Evolutionary conservation across 2,329 filamentous ascomycete genomes (phyloP).

Genomic region (Amauroascus verrucosus): DNA sequence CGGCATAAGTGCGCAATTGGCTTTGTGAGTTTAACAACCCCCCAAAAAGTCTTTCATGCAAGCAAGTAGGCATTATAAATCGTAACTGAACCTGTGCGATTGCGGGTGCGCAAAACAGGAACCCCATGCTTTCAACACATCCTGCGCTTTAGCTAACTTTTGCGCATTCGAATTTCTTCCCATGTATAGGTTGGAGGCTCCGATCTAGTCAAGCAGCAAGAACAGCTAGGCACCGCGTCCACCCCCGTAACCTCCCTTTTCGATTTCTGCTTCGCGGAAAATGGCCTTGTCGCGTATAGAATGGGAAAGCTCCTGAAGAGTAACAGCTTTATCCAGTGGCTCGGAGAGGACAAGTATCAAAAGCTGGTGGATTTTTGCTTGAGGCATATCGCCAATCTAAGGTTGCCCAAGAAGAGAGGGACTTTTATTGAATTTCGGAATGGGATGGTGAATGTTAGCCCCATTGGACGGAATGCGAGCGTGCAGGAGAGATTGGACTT

Average conservation of each 20-base stretch:
- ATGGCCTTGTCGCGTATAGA: conserved; percentile 85
- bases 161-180: background rate
- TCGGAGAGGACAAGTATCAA: conserved; percentile 71
- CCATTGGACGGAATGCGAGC: conserved; percentile 69
- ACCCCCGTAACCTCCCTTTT: conserved; percentile 72
- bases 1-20: conserved; percentile 83
- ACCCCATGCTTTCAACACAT: too few relatives aligned
- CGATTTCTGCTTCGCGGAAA: conserved; percentile 96
- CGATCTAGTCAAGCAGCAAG: conserved; percentile 87
- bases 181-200: conserved; percentile 62
- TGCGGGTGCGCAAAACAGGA: too few relatives aligned
- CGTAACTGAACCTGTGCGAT: background rate
- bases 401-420: conserved; percentile 53
- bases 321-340: conserved; percentile 81
- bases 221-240: conserved; percentile 68
- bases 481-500: conserved; percentile 71
- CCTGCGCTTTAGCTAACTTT: background rate
- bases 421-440: conserved; percentile 59
- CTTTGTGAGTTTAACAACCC: conserved; percentile 50
- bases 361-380: conserved; percentile 49
- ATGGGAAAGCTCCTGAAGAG: conserved; percentile 64
- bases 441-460: conserved; percentile 56
- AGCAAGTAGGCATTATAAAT: too few relatives aligned
- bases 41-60: too few relatives aligned
- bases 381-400: conserved; percentile 51